Evolutionary conservation across 2,329 filamentous ascomycete genomes (phyloP).

Genomic region (Colletotrichum lupini): DNA sequence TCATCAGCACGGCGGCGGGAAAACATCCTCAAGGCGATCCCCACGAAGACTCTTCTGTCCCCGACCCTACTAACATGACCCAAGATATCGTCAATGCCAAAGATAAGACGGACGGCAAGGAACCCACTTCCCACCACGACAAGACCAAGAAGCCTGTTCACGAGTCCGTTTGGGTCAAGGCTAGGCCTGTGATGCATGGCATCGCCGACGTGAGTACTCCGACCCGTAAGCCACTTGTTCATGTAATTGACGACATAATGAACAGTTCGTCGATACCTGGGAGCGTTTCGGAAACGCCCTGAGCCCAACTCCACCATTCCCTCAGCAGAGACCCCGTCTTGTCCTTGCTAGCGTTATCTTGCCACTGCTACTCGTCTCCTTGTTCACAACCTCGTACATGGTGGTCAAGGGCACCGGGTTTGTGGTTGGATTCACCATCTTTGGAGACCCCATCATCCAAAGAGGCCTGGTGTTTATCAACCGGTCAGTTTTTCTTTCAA

Average conservation of each 20-base stretch:
- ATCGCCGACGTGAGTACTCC: conserved; percentile 53
- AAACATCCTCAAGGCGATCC: conserved; percentile 78
- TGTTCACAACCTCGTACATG: conserved; percentile 68
- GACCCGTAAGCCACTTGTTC: fast-evolving
- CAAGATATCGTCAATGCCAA: conserved; percentile 52
- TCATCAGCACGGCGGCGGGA: conserved; percentile 79
- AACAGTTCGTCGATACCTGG: conserved; percentile 57
- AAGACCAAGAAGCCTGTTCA: conserved; percentile 85
- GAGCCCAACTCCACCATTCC: conserved; percentile 73
- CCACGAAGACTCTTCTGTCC: conserved; percentile 62
- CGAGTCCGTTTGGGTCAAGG: conserved; percentile 80
- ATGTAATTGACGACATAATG: neutral
- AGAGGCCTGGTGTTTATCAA: conserved; percentile 70
- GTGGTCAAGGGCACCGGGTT: conserved; percentile 75
- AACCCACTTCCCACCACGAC: conserved; percentile 67
- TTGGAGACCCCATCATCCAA: conserved; percentile 79
- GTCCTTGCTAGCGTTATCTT: conserved; percentile 64
- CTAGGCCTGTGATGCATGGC: conserved; percentile 75
- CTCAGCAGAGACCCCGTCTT: conserved; percentile 60
- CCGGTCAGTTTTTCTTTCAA: conserved; percentile 47
- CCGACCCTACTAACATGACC: conserved; percentile 57
- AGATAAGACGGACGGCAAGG: conserved; percentile 57
- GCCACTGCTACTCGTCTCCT: conserved; percentile 62
- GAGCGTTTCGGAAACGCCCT: conserved; percentile 66
- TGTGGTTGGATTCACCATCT: conserved; percentile 79